Conservation (phyloP, 495 filamentous ascomycete species). For the Lichenothelia convexa region DNA sequence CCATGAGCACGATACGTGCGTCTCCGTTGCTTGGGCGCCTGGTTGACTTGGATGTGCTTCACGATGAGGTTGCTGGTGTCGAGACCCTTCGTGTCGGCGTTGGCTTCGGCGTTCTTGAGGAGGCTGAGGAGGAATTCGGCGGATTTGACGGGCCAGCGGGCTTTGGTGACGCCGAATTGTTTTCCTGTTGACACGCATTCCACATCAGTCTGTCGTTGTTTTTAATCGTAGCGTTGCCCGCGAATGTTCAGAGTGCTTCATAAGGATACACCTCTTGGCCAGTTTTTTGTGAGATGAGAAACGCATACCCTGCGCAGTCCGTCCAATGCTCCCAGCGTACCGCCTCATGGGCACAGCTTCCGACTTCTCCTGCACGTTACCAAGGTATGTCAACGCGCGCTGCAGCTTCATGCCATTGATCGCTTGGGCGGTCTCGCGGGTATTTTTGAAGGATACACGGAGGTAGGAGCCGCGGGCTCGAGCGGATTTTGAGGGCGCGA, state of each 20-base stretch:
- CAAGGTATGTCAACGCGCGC: constrained; percentile 84
- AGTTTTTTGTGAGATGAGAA: neutral
- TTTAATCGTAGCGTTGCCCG: too few relatives aligned
- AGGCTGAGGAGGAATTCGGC: constrained; percentile 93
- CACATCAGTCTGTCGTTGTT: too few relatives aligned
- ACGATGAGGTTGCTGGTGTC: constrained; percentile 91
- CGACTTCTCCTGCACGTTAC: constrained; percentile 87
- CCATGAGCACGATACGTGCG: constrained; percentile 99
- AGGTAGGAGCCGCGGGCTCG: constrained; percentile 96
- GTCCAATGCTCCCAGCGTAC: constrained; percentile 85
- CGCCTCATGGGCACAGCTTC: constrained; percentile 95
- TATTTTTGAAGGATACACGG: constrained; percentile 98
- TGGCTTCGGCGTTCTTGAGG: constrained; percentile 97
- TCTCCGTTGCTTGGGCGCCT: constrained; percentile 94
- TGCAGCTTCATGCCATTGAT: constrained; percentile 98
- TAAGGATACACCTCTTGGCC: neutral
- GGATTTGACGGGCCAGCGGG: constrained; percentile 98
- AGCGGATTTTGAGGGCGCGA: constrained; percentile 80
- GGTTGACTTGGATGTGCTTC: constrained; percentile 99
- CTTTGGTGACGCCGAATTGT: constrained; percentile 89
- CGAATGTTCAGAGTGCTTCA: too few relatives aligned
- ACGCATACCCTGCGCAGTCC: constrained; percentile 84
- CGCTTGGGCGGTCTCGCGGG: constrained; percentile 94
- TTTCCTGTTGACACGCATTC: constrained; percentile 62
- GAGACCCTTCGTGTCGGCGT: constrained; percentile 97